Percentiles rank a stretch among this genome's conserved stretches.
Conservation (phyloP, 2,329 filamentous ascomycete species). For the Cercospora sesami region DNA sequence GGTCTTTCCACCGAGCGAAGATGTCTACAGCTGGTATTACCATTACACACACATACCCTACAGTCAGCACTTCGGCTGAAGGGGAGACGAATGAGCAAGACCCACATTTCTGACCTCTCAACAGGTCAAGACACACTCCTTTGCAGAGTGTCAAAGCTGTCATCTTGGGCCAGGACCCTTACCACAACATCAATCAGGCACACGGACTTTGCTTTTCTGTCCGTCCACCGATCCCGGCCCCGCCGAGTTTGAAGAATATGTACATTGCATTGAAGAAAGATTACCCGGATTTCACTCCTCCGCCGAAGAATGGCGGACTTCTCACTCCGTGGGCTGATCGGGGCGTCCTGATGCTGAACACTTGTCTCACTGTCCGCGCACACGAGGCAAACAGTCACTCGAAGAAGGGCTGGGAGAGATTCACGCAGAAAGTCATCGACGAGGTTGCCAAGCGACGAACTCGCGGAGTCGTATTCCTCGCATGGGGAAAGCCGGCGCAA, state of each 20-base stretch:
- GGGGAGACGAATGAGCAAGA: background rate
- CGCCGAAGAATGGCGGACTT: conserved; percentile 75
- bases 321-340: conserved; percentile 92
- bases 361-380: conserved; percentile 87
- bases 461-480: conserved; percentile 86
- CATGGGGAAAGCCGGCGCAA: conserved; percentile 85
- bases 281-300: conserved; percentile 74
- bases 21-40: conserved; percentile 88
- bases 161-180: conserved; percentile 93
- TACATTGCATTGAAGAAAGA: conserved; percentile 85
- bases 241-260: conserved; percentile 90
- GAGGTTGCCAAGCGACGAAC: conserved; percentile 74
- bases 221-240: conserved; percentile 80
- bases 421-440: conserved; percentile 91
- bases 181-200: conserved; percentile 93
- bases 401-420: conserved; percentile 85
- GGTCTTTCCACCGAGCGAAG: conserved; percentile 81
- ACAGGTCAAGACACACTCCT: conserved; percentile 89
- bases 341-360: conserved; percentile 90
- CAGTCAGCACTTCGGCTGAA: background rate
- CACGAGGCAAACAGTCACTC: conserved; percentile 85
- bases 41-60: conserved; percentile 9
- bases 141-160: conserved; percentile 87
- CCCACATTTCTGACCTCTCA: conserved; percentile 10
- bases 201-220: conserved; percentile 97